Evolutionary conservation across 257 asterid genomes (phyloP).

Genomic region (Linderniella brevidens): DNA sequence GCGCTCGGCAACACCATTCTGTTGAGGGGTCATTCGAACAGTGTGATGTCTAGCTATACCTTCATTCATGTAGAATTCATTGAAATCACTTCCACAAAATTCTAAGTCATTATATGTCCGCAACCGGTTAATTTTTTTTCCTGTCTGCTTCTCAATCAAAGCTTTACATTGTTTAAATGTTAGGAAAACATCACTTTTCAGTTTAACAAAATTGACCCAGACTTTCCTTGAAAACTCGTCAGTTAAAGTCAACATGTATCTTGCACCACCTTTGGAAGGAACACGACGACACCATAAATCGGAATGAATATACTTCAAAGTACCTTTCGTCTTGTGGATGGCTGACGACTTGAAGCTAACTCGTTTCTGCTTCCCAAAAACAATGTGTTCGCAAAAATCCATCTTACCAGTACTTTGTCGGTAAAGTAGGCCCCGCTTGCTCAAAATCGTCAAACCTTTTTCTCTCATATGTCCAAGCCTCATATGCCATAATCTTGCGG

Average conservation of each 20-base stretch:
- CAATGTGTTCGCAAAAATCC: not conserved
- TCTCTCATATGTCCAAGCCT: not conserved
- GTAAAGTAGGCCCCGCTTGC: not conserved
- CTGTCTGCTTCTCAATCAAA: not conserved
- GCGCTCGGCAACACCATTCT: not conserved
- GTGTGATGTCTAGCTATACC: not conserved
- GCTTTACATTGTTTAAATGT: not conserved
- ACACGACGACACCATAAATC: conserved; percentile 1
- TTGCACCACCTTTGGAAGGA: not conserved
- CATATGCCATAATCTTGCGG: not conserved
- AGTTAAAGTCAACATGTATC: too few relatives aligned
- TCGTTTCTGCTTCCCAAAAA: not conserved
- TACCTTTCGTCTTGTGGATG: not conserved
- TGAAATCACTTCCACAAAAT: not conserved
- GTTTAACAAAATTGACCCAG: too few relatives aligned
- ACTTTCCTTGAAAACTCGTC: too few relatives aligned
- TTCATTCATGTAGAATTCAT: not conserved
- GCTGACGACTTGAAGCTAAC: not conserved
- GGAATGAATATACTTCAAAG: conserved; percentile 6
- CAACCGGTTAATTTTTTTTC: not conserved
- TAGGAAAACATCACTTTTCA: too few relatives aligned
- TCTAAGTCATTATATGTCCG: not conserved
- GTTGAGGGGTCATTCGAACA: not conserved
- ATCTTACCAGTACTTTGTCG: not conserved
- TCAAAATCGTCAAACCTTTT: not conserved